Evolutionary conservation across 2,329 filamentous ascomycete genomes (phyloP).

Genomic region (Aspergillus sp.): DNA sequence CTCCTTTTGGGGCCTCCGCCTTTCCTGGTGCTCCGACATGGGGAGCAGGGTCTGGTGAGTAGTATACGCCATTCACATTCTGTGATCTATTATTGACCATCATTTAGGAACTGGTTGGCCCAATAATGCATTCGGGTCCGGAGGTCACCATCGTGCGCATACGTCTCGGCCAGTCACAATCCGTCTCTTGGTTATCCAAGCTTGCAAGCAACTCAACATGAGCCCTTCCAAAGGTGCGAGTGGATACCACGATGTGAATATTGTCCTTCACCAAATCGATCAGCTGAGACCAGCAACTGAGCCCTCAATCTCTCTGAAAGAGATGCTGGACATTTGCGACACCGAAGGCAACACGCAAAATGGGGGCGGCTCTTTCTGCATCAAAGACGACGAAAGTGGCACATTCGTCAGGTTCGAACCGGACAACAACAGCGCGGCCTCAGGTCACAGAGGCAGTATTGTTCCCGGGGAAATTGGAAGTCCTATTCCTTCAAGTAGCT

Average conservation of each 20-base stretch:
- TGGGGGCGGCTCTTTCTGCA: conserved; percentile 82
- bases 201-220: conserved; percentile 62
- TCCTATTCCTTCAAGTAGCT: conserved; percentile 49
- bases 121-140: conserved; percentile 47
- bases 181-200: conserved; percentile 69
- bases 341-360: conserved; percentile 83
- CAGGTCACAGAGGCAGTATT: conserved; percentile 38
- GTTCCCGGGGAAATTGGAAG: conserved; percentile 66
- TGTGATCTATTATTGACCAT: conserved; percentile 11
- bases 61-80: neutral
- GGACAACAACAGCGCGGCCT: conserved; percentile 43
- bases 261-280: conserved; percentile 61
- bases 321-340: conserved; percentile 80
- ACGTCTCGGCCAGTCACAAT: conserved; percentile 65
- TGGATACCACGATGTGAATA: conserved; percentile 65
- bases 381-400: conserved; percentile 50
- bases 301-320: conserved; percentile 53
- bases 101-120: conserved; percentile 41
- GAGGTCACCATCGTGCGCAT: conserved; percentile 43
- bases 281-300: conserved; percentile 58
- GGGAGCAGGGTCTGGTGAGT: conserved; percentile 34
- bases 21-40: conserved; percentile 35
- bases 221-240: conserved; percentile 42
- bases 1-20: conserved; percentile 33
- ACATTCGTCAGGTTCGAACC: conserved; percentile 48